Base-by-base conservation (phyloP, 2,329 filamentous ascomycete genomes). In the Orbilia oligospora region DNA sequence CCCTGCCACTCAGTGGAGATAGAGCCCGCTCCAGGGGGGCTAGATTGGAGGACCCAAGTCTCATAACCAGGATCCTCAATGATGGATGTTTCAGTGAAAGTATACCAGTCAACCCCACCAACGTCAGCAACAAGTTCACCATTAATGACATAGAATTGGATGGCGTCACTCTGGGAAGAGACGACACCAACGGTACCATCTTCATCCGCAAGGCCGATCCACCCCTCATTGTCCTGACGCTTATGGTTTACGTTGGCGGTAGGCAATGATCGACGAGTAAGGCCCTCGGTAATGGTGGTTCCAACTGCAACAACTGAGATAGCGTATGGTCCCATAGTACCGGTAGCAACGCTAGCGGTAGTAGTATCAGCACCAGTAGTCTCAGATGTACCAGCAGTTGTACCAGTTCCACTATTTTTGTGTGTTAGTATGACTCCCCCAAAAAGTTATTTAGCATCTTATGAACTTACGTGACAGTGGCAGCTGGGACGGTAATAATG, bases 1-100 rank as follows among this genome's bases (percentile, higher is more conserved):
- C 73, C 73, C n/a, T 64, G 56, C 64, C 66, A 77, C 22, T 71
- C 73, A 10, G 73, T 77, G 8, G 73, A 55, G n/a, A 77, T 77
- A 20, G 66, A 71, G 51, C 48, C 73, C 0, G 51, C 5, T 2
- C n/a, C 58, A 14, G 73, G 73, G 20, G 58, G 38, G 9, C 27
- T 67, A 14, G 27, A 41, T 41, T 77, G 66, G 36, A 77, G 61
- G 16, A 77, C 51, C 73, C 73, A 77, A 14, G 67, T 67, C 22
- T 77, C 73, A 27, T 53, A 77, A 53, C 73, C 73, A 49, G 72
- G 55, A 22, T 71, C 73, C 1, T 38, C 67, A 46, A 77, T 30
- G 20, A 71, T 71, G 2, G 73, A 46, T 8, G 48, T 48, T 36
- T 77, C 73, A 6, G 73, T 77, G n/a, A 55, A 77, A 14, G 73